phyloP scores from a whole-genome alignment of 2,329 filamentous ascomycete genomes.

The Cryoendolithus antarcticus region DNA sequence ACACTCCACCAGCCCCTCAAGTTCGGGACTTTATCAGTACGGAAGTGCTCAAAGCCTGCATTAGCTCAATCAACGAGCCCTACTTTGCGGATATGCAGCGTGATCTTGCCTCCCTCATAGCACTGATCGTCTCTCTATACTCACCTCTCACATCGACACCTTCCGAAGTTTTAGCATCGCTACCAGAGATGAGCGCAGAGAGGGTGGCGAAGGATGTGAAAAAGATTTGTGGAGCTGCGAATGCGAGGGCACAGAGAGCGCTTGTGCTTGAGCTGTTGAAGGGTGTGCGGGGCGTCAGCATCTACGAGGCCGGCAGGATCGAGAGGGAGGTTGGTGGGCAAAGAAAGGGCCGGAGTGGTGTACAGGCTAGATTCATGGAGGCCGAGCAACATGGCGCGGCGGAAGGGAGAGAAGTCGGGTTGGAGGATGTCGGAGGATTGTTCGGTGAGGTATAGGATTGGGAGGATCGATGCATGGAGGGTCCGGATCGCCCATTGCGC shows the following conservation, averaged over 20 bases:
- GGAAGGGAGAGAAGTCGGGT: slow-evolving; percentile 26
- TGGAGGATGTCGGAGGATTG: slow-evolving; percentile 34
- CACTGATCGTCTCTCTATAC: slow-evolving; percentile 70
- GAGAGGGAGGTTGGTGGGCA: slow-evolving; percentile 20
- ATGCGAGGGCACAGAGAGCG: slow-evolving; percentile 60
- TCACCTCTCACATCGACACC: slow-evolving; percentile 57
- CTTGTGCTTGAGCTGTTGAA: slow-evolving; percentile 79
- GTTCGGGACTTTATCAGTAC: slow-evolving; percentile 83
- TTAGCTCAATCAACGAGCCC: slow-evolving; percentile 81
- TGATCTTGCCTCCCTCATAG: slow-evolving; percentile 78
- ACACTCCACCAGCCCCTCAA: slow-evolving; percentile 38
- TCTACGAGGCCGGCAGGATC: slow-evolving; percentile 86
- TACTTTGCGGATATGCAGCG: slow-evolving; percentile 96
- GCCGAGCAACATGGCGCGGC: slow-evolving; percentile 28
- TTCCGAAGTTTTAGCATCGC: slow-evolving; percentile 58
- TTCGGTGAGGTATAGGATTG: slow-evolving; percentile 22
- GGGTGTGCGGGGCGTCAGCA: slow-evolving; percentile 77
- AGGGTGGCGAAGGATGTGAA: slow-evolving; percentile 48
- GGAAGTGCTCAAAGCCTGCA: slow-evolving; percentile 79
- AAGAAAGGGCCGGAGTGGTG: slow-evolving; percentile 11
- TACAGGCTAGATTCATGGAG: slow-evolving; percentile 31
- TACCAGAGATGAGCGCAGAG: slow-evolving; percentile 61
- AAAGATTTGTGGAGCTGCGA: slow-evolving; percentile 26
- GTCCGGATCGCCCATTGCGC: too few species aligned
- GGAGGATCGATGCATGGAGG: not conserved